phyloP scores from a whole-genome alignment of 1,284 basidiomycete genomes.

The Cryptococcus sp. region DNA sequence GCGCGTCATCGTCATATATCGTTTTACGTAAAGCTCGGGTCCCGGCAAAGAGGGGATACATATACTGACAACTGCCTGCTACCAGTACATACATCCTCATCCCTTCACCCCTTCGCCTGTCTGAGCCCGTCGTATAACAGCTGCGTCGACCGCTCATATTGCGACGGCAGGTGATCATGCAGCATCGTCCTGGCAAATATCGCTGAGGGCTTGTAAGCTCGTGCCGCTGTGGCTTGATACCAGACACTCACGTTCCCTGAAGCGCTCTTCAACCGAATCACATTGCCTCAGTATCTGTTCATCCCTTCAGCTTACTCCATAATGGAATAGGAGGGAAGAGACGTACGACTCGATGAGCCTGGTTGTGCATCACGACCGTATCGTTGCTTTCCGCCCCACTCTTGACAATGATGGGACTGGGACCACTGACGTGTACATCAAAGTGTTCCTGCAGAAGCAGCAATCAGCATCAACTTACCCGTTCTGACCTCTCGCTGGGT shows the following conservation, averaged over 20 bases:
- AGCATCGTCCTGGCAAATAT: constrained; percentile 50
- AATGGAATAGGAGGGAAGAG: background rate
- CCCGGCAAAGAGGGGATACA: too few species aligned
- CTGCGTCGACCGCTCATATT: constrained; percentile 48
- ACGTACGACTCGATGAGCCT: constrained; percentile 54
- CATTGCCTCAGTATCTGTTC: constrained; percentile 50
- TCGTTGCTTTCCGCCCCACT: constrained; percentile 1
- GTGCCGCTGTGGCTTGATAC: background rate
- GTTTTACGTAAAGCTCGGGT: too few species aligned
- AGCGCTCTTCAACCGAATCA: constrained; percentile 56
- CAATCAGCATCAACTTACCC: background rate
- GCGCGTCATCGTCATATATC: too few species aligned
- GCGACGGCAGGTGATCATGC: constrained; percentile 49
- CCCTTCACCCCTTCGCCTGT: constrained; percentile 9
- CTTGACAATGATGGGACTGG: background rate
- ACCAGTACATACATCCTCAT: too few species aligned
- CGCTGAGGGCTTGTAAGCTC: constrained; percentile 18
- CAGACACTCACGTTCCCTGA: constrained; percentile 54
- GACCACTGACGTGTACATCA: constrained; percentile 49
- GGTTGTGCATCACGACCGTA: constrained; percentile 23
- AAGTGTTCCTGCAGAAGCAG: constrained; percentile 44
- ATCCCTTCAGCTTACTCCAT: constrained; percentile 3
- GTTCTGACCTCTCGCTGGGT: background rate
- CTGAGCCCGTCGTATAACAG: constrained; percentile 42
- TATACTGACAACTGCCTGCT: too few species aligned